phyloP scores from a whole-genome alignment of 2,329 filamentous ascomycete genomes.

The Amauroascus niger region DNA sequence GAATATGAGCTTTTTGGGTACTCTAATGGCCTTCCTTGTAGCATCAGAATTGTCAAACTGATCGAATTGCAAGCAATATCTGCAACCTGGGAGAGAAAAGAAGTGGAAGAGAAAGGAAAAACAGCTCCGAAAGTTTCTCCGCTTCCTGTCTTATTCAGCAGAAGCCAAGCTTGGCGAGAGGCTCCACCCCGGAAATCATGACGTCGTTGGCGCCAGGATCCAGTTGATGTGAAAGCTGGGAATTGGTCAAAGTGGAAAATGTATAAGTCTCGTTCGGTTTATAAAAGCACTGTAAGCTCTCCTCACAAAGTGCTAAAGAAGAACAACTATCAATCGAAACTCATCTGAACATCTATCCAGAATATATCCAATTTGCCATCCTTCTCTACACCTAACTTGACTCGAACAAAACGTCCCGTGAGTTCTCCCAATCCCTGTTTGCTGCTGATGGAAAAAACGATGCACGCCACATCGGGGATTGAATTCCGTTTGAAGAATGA shows the following conservation, averaged over 20 bases:
- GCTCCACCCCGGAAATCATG: slow-evolving; percentile 1
- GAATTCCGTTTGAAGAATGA: not conserved
- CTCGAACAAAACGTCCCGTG: too few species aligned
- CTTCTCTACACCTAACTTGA: not conserved
- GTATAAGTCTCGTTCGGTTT: too few species aligned
- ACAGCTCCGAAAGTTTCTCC: too few species aligned
- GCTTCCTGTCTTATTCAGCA: slow-evolving; percentile 1
- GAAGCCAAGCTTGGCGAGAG: not conserved
- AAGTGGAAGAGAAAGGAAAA: too few species aligned
- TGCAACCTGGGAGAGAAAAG: too few species aligned
- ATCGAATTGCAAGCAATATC: not conserved
- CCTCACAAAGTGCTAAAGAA: not conserved
- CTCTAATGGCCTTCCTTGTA: not conserved
- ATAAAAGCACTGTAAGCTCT: too few species aligned
- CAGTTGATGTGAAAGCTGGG: not conserved
- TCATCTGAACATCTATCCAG: slow-evolving; percentile 16
- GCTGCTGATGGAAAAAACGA: too few species aligned
- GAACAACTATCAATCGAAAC: not conserved
- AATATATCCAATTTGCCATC: too few species aligned
- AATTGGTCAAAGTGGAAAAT: too few species aligned
- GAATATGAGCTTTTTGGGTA: not conserved
- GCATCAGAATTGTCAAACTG: too few species aligned
- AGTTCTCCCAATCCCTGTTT: too few species aligned
- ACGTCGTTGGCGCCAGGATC: slow-evolving; percentile 9
- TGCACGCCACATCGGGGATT: too few species aligned